Evolutionary conservation across 345 rosid species (phyloP).

Genomic region (Populus simonii): DNA sequence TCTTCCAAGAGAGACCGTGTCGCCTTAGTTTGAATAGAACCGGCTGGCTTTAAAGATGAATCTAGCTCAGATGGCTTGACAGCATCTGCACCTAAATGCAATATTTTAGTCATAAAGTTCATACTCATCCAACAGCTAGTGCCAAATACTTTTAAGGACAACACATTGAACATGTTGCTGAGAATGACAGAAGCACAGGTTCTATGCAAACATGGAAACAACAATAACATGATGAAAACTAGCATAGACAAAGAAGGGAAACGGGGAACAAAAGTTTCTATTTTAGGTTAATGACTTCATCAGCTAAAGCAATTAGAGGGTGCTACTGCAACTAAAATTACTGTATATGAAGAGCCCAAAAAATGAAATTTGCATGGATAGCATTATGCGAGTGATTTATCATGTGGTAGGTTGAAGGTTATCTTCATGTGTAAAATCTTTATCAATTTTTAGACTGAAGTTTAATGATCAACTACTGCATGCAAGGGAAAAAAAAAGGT

Average conservation of each 20-base stretch:
- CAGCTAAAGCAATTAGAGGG: too few species aligned
- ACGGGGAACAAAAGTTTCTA: too few species aligned
- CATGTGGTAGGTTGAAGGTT: not conserved
- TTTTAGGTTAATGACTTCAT: too few species aligned
- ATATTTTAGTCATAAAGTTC: not conserved
- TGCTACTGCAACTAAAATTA: too few species aligned
- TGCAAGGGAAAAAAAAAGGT: not conserved
- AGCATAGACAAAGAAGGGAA: not conserved
- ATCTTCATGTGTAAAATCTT: not conserved
- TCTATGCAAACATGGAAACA: not conserved
- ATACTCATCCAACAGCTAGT: not conserved
- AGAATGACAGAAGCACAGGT: not conserved
- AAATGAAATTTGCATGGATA: too few species aligned
- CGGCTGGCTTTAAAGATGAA: slow-evolving; percentile 4
- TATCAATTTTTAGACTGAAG: not conserved
- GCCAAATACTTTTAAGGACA: not conserved
- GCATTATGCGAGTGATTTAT: too few species aligned
- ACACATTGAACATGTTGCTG: not conserved
- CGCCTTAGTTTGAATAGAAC: slow-evolving; percentile 13
- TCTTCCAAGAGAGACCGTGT: slow-evolving; percentile 15
- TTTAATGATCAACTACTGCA: not conserved
- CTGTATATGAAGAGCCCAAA: too few species aligned
- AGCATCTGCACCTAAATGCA: slow-evolving; percentile 3
- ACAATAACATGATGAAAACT: not conserved
- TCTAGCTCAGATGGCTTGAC: slow-evolving; percentile 8